These are phyloP conservation scores for Aspergillus niger DNA, from an alignment of 2,329 filamentous ascomycete genomes.

Conservation along the genomic window DNA sequence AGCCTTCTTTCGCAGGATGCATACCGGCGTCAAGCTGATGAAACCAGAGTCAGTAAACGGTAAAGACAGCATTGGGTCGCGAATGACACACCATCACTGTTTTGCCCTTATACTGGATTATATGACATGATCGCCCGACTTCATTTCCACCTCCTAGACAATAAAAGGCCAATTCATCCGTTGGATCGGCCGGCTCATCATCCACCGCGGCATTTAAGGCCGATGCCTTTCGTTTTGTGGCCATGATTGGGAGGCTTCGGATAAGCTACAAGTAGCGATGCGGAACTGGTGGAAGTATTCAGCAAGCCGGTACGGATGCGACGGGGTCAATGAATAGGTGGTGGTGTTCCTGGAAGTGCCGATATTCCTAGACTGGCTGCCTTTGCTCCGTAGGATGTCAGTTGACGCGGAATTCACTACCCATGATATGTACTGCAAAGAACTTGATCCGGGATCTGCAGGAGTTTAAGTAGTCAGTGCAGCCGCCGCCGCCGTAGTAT, in stretches of 20 bases:
- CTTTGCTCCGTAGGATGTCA: conserved; percentile 15
- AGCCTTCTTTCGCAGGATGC: conserved; percentile 92
- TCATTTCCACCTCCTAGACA: conserved; percentile 95
- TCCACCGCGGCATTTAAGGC: conserved; percentile 66
- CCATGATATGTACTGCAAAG: conserved; percentile 15
- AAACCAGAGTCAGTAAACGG: conserved; percentile 14
- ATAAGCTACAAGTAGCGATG: neutral
- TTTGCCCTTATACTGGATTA: conserved; percentile 98
- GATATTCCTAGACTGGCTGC: conserved; percentile 6
- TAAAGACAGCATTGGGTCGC: neutral
- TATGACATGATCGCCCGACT: conserved; percentile 94
- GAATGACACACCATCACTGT: conserved; percentile 81
- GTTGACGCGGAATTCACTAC: conserved; percentile 8
- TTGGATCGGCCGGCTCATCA: conserved; percentile 87
- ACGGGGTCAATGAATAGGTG: neutral
- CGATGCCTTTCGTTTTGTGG: conserved; percentile 86
- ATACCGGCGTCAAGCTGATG: conserved; percentile 89
- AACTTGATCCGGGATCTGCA: neutral
- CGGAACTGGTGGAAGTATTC: neutral
- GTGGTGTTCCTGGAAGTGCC: neutral
- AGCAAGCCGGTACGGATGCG: neutral
- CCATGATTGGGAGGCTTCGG: conserved; percentile 60
- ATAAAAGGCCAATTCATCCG: conserved; percentile 92
- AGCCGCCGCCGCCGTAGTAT: neutral
- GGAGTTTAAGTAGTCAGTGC: neutral